Evolutionary conservation across 2,329 filamentous ascomycete genomes (phyloP), one percentile per base, ranked within the genome.

Genomic region (Didymella pomorum): DNA sequence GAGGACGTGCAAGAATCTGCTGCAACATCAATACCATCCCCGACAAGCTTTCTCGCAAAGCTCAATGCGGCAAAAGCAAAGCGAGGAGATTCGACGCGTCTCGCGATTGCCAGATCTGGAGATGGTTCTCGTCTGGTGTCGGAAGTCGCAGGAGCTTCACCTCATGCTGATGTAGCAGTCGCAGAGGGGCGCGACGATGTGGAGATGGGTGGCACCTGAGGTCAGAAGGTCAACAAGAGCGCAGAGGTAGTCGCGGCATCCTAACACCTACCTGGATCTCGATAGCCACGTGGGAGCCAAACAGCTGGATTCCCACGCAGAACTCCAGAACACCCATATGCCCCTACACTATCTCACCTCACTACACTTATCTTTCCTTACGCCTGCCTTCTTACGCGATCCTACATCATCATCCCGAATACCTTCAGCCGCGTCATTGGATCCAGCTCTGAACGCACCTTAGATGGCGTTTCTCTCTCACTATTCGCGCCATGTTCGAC

Each of bases 11-110:
- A 58, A 14, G 25, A 9, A 10, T 5, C 47, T 43, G 42, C 63
- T 23, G 16, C 52, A n/a, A 29, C 50, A 3, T 58, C 52, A 12
- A 57, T 55, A 6, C 56, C 69, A 23, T 54, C 61, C 2, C 71
- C 79, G 28, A 72, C 72, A 3, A 70, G 70, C 26, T 82, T 82
- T 59, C 67, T 82, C 2, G 73, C 76, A 45, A 71, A 67, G 20
- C 56, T 81, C 16, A 79, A 79, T 21, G 70, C 73, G 16, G 74
- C 76, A 28, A 81, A 81, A 60, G 71, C 71, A 4, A 74, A 73
- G 55, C 74, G 76, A 54, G 79, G 79, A 35, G 79, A 81, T 33
- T 64, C 58, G 28, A 65, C 66, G 20, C 63, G 61, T 23, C 56
- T 74, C 26, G 61, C 42, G 8, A 29, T 72, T 5, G 52, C 58